Conservation (phyloP, 129 eudicot genomes). For the Pulicaria dysenterica region DNA sequence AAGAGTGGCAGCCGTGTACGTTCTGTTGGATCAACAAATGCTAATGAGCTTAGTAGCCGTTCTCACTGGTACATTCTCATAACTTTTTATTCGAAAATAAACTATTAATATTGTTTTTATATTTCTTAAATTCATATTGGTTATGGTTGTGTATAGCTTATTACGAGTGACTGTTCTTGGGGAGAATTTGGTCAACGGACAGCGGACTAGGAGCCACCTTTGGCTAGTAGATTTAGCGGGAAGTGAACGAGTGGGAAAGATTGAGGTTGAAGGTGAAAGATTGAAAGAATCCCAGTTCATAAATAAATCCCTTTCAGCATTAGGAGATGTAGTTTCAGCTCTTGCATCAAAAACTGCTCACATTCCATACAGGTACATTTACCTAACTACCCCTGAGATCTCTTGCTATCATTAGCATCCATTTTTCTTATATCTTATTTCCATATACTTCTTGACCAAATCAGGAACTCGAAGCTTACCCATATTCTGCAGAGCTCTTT, state of each 20-base stretch:
- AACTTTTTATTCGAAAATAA: background rate
- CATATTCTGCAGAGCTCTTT: conserved; percentile 96
- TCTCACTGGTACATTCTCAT: conserved; percentile 74
- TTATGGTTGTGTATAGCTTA: conserved; percentile 54
- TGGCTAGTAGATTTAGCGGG: conserved; percentile 99
- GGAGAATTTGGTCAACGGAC: conserved; percentile 72
- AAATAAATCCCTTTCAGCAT: conserved; percentile 87
- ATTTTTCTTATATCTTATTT: conserved; percentile 8
- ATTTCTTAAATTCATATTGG: conserved; percentile 1
- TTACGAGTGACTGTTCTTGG: conserved; percentile 81
- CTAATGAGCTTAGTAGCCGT: conserved; percentile 96
- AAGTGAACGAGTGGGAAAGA: conserved; percentile 91
- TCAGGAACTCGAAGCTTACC: conserved; percentile 97
- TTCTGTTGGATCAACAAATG: conserved; percentile 97
- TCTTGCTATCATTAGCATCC: background rate
- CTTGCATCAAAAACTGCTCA: conserved; percentile 93
- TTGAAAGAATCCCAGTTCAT: conserved; percentile 93
- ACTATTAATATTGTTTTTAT: background rate
- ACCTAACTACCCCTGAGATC: conserved; percentile 18
- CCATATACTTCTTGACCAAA: conserved; percentile 21
- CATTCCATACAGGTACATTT: conserved; percentile 80
- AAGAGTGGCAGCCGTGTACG: conserved; percentile 72
- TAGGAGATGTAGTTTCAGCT: conserved; percentile 96
- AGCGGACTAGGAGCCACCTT: conserved; percentile 83
- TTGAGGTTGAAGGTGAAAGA: conserved; percentile 93